phyloP scores from a whole-genome alignment of 1,139 yeast genomes.

The Meyerozyma athensensis region DNA sequence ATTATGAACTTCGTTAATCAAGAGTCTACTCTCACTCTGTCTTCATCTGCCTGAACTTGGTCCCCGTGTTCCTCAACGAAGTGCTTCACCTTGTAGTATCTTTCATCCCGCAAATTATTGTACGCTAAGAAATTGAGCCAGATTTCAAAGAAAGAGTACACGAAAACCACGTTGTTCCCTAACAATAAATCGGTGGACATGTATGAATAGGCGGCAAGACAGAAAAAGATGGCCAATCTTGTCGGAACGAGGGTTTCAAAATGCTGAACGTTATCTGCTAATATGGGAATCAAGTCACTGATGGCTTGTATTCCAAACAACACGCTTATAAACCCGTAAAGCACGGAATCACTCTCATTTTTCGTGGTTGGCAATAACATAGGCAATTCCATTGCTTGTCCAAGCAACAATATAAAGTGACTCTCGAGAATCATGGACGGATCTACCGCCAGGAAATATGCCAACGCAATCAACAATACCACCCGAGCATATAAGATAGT shows the following conservation, averaged over 20 bases:
- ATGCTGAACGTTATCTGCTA: constrained; percentile 50
- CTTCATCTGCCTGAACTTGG: not conserved
- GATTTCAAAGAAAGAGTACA: constrained; percentile 61
- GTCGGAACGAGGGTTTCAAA: constrained; percentile 69
- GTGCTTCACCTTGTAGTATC: constrained; percentile 36
- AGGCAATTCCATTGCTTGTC: constrained; percentile 50
- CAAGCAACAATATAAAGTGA: constrained; percentile 50
- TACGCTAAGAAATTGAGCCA: constrained; percentile 68
- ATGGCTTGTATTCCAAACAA: constrained; percentile 41
- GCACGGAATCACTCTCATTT: constrained; percentile 42
- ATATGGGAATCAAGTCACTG: constrained; percentile 53
- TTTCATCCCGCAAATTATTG: constrained; percentile 63
- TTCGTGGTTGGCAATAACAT: constrained; percentile 31
- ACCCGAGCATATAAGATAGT: constrained; percentile 47
- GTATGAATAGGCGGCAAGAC: constrained; percentile 42
- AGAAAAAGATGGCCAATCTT: constrained; percentile 56
- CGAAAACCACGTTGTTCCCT: constrained; percentile 59
- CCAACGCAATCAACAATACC: constrained; percentile 37
- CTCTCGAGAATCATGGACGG: constrained; percentile 39
- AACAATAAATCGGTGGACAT: constrained; percentile 36
- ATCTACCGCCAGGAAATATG: constrained; percentile 39
- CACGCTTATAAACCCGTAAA: constrained; percentile 48
- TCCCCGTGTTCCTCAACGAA: constrained; percentile 27
- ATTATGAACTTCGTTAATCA: constrained; percentile 30
- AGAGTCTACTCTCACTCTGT: constrained; percentile 4